Evolutionary conservation across 331 rosid species (phyloP), one percentile per base, ranked within the genome.

Genomic region (Ulmus americana): DNA sequence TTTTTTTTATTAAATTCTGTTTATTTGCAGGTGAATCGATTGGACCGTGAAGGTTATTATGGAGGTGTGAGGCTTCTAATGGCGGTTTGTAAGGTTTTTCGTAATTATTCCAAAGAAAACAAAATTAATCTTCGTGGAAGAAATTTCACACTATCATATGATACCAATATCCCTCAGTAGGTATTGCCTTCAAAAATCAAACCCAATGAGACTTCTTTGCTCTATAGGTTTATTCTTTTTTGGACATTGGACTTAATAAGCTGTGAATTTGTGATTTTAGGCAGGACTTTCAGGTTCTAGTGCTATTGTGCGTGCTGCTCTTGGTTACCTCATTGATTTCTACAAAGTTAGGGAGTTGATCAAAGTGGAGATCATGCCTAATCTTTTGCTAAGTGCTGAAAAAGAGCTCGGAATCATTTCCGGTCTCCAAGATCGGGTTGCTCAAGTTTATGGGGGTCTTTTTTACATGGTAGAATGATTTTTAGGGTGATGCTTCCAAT

Each of bases 401-500:
- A 76, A 82, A 22, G 95, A 89, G 56, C 95, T 94, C 7, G 97
- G 98, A 13, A 94, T 94, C 16, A 84, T 94, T 64, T 97, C 97
- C 1, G 98, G 98, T 64, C 98, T 94, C 65, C 98, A 94, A 64
- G 98, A 94, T 64, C 86, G 98, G 1, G 98, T 94, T 0, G 95
- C 95, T 0, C 98, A 94, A 70, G 91, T 89, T 60, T 94, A 94
- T 12, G 98, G 91, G 7, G 97, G 97, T 62, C 81, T 89, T 3
- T 90, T 94, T 72, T 67, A 82, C 88, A 89, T 28, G 35, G 35
- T 28, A 28, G 35, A 28, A 28, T 28, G 35, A 3, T 28, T 28
- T 20, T 20, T 0, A 20, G 22, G 22, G 22, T 20, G 22, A 20
- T 20, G 22, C 22, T 20, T 20, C 22, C 22, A 20, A 1, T 20